Evolutionary conservation across 257 asterid genomes (phyloP), one percentile per base, ranked within the genome.

Genomic region (Anisodus tanguticus): DNA sequence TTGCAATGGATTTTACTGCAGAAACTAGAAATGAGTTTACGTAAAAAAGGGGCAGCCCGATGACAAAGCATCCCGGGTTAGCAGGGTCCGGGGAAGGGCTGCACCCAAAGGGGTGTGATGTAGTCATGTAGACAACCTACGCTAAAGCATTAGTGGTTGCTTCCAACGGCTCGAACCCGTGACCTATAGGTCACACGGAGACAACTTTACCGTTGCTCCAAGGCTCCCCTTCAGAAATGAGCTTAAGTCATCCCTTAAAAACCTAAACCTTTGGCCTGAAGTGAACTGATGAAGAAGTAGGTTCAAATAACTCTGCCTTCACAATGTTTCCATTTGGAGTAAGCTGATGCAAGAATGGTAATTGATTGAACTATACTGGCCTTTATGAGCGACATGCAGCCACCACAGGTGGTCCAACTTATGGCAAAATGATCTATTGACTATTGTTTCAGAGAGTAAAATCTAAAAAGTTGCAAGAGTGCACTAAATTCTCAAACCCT

Each of bases 281-380:
- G 43, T 26, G 70, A 26, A 64, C 70, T 64, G 41, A 64, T 26
- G 41, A 35, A 63, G 19, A 63, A 64, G 43, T 26, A 64, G 70
- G 70, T 64, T 64, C 43, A 64, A 26, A 64, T 64, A 26, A 64
- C 17, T 31, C 70, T 64, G 70, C 43, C 70, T 26, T 63, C 70
- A 26, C 4, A 63, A 63, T 63, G 70, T 35, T 64, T 64, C 70
- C 43, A 64, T 64, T 64, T 63, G 70, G 41, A 64, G 70, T 64
- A 9, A 9, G 70, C 70, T 63, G 70, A 10, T 63, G 70, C 8
- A 22, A 63, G 41, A 22, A 26, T 64, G 43, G 70, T 4, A 5
- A 26, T 26, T 22, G 6, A 26, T 26, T 64, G 17, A 64, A 26
- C 70, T 22, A 26, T 22, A 10, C 39, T 63, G 41, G 70, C 70